Percentiles rank a stretch among this genome's conserved stretches.
Conservation (phyloP, 2,329 filamentous ascomycete species). For the Pseudogymnoascus sp. region DNA sequence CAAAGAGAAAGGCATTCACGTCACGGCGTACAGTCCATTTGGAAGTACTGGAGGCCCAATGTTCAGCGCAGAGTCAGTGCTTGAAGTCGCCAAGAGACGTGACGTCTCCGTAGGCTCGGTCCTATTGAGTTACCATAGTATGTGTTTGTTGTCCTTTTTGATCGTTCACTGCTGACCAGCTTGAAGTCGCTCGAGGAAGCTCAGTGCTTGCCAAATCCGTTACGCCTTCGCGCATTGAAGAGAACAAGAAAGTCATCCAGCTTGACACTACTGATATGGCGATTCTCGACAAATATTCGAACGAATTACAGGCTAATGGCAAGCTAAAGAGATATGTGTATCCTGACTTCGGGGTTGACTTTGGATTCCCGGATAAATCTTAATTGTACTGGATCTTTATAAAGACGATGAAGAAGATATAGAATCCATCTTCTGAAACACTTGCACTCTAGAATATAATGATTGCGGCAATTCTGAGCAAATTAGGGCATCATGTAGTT, state of each 20-base stretch:
- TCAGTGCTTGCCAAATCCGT: constrained; percentile 69
- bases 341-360: constrained; percentile 58
- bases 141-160: constrained; percentile 28
- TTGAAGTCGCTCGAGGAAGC: constrained; percentile 53
- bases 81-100: constrained; percentile 53
- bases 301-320: constrained; percentile 37
- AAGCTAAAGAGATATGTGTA: constrained; percentile 56
- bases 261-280: constrained; percentile 56
- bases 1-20: constrained; percentile 39
- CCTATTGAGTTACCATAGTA: constrained; percentile 58
- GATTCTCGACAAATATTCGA: constrained; percentile 45
- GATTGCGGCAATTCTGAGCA: neutral
- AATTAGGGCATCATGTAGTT: neutral
- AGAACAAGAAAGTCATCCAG: constrained; percentile 59
- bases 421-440: neutral
- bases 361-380: constrained; percentile 57
- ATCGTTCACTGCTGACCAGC: neutral
- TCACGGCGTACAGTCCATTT: constrained; percentile 42
- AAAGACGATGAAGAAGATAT: neutral
- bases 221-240: constrained; percentile 56
- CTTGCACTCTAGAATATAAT: neutral
- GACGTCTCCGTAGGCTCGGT: constrained; percentile 49
- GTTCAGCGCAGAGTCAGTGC: constrained; percentile 48
- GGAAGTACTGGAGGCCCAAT: constrained; percentile 34
- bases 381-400: constrained; percentile 7